Evolutionary conservation across 768 basidiomycete species (phyloP), one percentile per base, ranked within the genome.

Genomic region (Myochromella boudieri): DNA sequence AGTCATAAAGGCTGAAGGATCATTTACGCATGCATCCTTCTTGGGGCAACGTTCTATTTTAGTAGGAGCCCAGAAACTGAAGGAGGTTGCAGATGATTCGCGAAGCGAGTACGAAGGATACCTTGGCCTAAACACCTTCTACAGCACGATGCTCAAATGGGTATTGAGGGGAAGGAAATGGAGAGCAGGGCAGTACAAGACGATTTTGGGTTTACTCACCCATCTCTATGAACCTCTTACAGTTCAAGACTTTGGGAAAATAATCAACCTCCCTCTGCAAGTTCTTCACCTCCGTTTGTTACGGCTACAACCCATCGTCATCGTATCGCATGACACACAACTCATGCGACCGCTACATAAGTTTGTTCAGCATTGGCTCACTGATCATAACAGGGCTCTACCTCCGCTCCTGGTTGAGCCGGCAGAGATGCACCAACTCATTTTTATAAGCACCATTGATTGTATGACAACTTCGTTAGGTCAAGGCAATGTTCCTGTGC

Each of bases 101-200:
- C 45, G 45, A 18, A 56, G 51, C 32, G 45, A 50, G n/a, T 50
- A 56, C 26, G 55, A 56, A 38, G 51, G 55, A 31, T 25, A 49
- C 33, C 51, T 53, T 18, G 55, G 55, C 2, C 36, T 56, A n/a
- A 46, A 56, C 25, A 17, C 33, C 21, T 49, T 53, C 29, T 56
- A 56, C 37, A 34, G 48, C 24, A 40, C 42, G 32, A 47, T 55
- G 18, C 27, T 53, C 21, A 47, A 46, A 27, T 38, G 36, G 11
- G 11, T 47, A 14, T 12, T 50, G 10, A 8, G 17, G 15, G 17
- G 39, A 6, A 48, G 47, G 9, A 42, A 42, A 4, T 24, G 15
- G 11, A 38, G 37, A 22, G 46, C 34, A 29, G n/a, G 12, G 7
- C 46, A 48, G 21, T 39, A 18, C 36, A 22, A 37, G 27, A 24